These are phyloP conservation scores for Rhytidiadelphus loreus DNA, from an alignment of 225 moss, liverwort and hornwort genomes.

Conservation along the genomic window DNA sequence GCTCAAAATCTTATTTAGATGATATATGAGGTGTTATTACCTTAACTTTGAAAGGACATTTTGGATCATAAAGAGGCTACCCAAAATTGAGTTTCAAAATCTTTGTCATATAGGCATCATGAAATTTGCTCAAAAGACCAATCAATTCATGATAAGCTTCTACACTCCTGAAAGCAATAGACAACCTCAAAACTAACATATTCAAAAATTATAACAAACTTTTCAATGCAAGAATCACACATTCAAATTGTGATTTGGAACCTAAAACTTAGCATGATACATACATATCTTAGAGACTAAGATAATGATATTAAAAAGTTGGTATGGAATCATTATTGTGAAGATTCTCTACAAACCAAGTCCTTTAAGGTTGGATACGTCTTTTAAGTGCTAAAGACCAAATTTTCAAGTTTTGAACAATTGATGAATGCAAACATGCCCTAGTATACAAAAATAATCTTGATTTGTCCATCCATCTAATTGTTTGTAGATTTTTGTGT, in stretches of 20 bases:
- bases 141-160: background rate
- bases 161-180: fast-evolving
- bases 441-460: background rate
- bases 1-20: background rate
- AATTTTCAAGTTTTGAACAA: background rate
- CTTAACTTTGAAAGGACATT: background rate
- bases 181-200: background rate
- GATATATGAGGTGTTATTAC: background rate
- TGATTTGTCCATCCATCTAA: background rate
- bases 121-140: background rate
- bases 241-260: too few species aligned
- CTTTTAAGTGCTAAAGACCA: background rate
- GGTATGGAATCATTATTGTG: too few species aligned
- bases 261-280: background rate
- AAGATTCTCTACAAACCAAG: background rate
- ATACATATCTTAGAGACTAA: background rate
- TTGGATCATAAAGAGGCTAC: background rate
- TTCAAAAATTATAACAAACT: too few species aligned
- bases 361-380: background rate
- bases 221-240: too few species aligned
- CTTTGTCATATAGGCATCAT: background rate
- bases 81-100: background rate
- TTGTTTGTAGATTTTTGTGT: background rate
- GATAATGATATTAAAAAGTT: background rate
- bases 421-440: background rate